A percentile compares a stretch with the other conserved stretches of the same genome.
These are phyloP conservation scores for Discostella stelligeroides DNA, from an alignment of 108 stramenopile genomes.

Conservation along the genomic window DNA sequence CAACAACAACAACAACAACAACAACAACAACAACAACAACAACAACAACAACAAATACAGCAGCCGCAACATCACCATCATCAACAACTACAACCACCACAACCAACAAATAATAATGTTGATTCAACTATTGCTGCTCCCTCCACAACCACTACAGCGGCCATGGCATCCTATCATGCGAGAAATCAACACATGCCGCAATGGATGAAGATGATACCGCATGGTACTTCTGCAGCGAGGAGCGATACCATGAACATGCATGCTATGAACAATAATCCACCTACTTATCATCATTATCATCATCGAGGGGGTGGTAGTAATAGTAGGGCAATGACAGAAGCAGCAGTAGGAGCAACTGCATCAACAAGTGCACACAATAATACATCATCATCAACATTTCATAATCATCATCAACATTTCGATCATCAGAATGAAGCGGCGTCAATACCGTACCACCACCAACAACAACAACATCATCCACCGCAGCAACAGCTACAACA, in stretches of 20 bases:
- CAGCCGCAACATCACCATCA: constrained; percentile 12
- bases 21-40: background rate
- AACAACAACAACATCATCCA: background rate
- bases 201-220: constrained; percentile 9
- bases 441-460: background rate
- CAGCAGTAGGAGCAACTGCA: background rate
- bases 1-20: background rate
- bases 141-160: no score
- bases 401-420: no score
- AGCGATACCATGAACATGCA: background rate
- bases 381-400: no score
- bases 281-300: no score
- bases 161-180: constrained; percentile 16
- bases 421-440: no score
- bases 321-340: background rate
- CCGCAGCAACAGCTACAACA: background rate
- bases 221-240: background rate
- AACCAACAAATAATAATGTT: background rate
- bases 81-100: background rate
- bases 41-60: no score
- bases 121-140: no score
- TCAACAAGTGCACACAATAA: no score
- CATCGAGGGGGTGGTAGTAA: no score
- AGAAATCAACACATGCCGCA: constrained; percentile 24
- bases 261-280: background rate